Evolutionary conservation across 2,329 filamentous ascomycete genomes (phyloP), one percentile per base, ranked within the genome.

Genomic region (Coleophoma crateriformis): DNA sequence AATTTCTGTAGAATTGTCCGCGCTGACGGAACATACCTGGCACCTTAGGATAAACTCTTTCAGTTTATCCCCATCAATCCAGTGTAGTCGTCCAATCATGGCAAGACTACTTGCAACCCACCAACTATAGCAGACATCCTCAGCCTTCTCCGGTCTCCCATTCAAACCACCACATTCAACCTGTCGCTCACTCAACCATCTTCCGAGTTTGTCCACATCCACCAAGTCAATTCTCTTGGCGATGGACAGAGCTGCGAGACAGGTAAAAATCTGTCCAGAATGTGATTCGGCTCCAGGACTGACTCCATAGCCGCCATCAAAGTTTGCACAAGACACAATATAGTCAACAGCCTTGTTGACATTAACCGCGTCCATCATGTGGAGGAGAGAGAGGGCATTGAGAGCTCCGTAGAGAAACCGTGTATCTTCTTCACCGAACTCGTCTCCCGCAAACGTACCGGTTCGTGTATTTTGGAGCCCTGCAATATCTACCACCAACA

Each of bases 91-190:
- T 48, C 79, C 84, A 58, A 99, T 88, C 78, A 97, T 96, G 42
- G 87, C 85, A 58, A 99, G 72, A 66, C 91, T 96, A 64, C 88
- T 92, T 63, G 92, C 73, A 41, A 97, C 94, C 94, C 94, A 99
- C 94, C 94, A 99, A 67, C 90, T 96, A 71, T 99, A 99, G 72
- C 94, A 99, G 13, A 96, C 92, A 67, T 99, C 94, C 66, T 96
- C 92, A 54, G 88, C 73, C 74, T 99, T 99, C 71, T 97, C 94
- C 0, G 94, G 94, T 45, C 94, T 80, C 3, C 94, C 94, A 65
- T 99, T 99, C 46, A 99, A 73, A 0, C 94, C 94, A 32, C 94
- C 94, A 44, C 85, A 85, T 10, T 88, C 80, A 27, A 95, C 75
- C 67, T 99, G 94, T 54, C 94, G 81, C 70, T 99, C 94, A 67